phyloP scores from a whole-genome alignment of 2,329 filamentous ascomycete genomes.

The Truncatella angustata region DNA sequence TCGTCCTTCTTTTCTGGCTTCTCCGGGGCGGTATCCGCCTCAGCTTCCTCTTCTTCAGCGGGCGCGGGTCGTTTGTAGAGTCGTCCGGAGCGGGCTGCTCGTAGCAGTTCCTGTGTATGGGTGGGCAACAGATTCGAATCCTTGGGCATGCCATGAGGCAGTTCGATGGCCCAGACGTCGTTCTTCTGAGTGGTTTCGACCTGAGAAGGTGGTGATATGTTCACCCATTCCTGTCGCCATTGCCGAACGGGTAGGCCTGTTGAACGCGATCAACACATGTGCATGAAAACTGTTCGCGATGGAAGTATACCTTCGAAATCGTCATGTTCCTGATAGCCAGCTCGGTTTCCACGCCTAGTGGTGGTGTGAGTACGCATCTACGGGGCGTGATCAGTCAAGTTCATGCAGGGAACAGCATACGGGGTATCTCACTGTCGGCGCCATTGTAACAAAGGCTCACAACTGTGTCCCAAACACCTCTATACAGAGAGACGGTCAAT shows the following conservation, averaged over 20 bases:
- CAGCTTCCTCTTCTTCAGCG: constrained; percentile 57
- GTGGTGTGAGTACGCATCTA: constrained; percentile 33
- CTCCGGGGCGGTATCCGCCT: constrained; percentile 45
- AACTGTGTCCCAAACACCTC: too few relatives aligned
- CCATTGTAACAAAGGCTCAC: constrained; percentile 1
- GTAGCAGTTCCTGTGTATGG: constrained; percentile 79
- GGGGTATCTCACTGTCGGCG: constrained; percentile 7
- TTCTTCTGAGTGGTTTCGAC: constrained; percentile 63
- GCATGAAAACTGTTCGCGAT: too few relatives aligned
- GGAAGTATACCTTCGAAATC: constrained; percentile 53
- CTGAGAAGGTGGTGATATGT: constrained; percentile 62
- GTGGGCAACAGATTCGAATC: constrained; percentile 75
- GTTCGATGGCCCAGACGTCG: constrained; percentile 71
- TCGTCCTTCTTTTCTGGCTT: constrained; percentile 64
- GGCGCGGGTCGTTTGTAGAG: constrained; percentile 71
- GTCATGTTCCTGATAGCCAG: constrained; percentile 58
- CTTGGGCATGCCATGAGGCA: constrained; percentile 78
- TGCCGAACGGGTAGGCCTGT: constrained; percentile 81
- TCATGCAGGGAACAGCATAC: too few relatives aligned
- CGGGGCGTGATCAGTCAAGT: neutral
- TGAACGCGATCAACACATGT: neutral
- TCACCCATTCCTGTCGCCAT: constrained; percentile 75
- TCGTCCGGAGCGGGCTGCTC: constrained; percentile 74
- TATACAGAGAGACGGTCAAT: too few relatives aligned
- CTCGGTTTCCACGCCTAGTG: constrained; percentile 56